Evolutionary conservation across 176 grass and related monocot genomes (phyloP), one percentile per base, ranked within the genome.

Genomic region (Zea luxurians): DNA sequence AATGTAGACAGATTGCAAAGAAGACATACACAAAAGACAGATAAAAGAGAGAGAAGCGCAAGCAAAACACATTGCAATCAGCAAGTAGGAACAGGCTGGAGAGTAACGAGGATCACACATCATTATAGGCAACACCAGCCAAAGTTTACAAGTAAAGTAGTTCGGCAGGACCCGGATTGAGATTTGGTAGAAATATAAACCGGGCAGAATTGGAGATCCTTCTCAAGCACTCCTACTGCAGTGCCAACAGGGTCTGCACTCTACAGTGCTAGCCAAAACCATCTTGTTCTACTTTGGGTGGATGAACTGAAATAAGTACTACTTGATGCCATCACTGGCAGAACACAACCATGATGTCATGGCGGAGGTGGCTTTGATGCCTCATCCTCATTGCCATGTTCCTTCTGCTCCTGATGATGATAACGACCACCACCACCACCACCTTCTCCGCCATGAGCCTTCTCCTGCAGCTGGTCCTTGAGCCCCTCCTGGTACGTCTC

Each of bases 401-500:
- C 60, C 7, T 37, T 41, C 57, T 83, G 77, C 5, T 62, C 61
- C 1, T 20, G 57, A 18, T 60, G n/a, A 0, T 1, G 8, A 21
- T 27, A 27, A 27, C 27, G 27, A 27, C 1, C 1, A 35, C 10
- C 16, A 13, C 35, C 34, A 12, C 43, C 58, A 48, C 45, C 53
- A 20, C 4, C 45, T n/a, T 35, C 70, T 2, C 11, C 67, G 12
- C 36, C 49, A 40, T n/a, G 44, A 58, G 41, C 61, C 75, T 87
- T 61, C 61, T 83, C 74, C 20, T 87, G 67, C 80, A 87, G 57
- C n/a, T 73, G 50, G 42, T 83, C 80, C 62, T 83, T 87, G 68
- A 87, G 36, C 4, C 80, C 80, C 36, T 78, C 80, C 53, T 83
- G 75, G 13, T 87, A 87, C 2, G 74, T 66, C 67, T 87, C 85